Base-by-base conservation (phyloP, 108 stramenopile species). In the Schizochytrium sp. region DNA sequence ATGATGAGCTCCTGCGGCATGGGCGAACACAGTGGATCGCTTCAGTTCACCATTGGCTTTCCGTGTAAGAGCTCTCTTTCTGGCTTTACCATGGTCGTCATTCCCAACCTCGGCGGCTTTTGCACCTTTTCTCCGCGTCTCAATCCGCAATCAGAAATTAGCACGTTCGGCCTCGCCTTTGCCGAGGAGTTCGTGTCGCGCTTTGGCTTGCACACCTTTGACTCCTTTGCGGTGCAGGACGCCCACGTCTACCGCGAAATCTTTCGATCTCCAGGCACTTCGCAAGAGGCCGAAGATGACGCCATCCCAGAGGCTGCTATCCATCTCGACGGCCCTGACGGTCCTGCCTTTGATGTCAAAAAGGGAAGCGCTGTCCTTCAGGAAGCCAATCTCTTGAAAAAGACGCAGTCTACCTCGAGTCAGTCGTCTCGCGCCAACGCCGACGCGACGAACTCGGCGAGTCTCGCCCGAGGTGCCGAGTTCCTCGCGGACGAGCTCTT, bases 1-100 rank as follows among this genome's bases (percentile, higher is more conserved):
- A 45, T 89, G 51, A 89, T 88, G 87, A 88, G 88, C 89, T 34
- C 58, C 57, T 87, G 89, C 57, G 87, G 87, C 43, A 87, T 87
- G 87, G 57, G 57, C 5, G 53, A 55, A 5, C 18, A 41, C 57
- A 41, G 29, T 21, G 87, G 87, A 6, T 57, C 87, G 29, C 23
- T 55, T 5, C 48, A 55, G 6, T 87, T 87, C 57, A 87, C 48
- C 28, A 58, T 87, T 29, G 87, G 53, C 53, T 57, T 43, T 55
- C 87, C 87, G 5, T 55, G 53, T 3, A 87, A 55, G 25, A 57
- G 48, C 43, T 23, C 29, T 16, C 34, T 25, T 18, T 57, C 53
- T 51, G 87, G 87, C 57, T 55, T 87, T 28, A 87, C 87, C 87
- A 55, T 87, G 29, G 57, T 87, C 5, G 87, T 87, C 41, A 87